phyloP scores from a whole-genome alignment of 2,329 filamentous ascomycete species.

The Ceratocystis ficicola region DNA sequence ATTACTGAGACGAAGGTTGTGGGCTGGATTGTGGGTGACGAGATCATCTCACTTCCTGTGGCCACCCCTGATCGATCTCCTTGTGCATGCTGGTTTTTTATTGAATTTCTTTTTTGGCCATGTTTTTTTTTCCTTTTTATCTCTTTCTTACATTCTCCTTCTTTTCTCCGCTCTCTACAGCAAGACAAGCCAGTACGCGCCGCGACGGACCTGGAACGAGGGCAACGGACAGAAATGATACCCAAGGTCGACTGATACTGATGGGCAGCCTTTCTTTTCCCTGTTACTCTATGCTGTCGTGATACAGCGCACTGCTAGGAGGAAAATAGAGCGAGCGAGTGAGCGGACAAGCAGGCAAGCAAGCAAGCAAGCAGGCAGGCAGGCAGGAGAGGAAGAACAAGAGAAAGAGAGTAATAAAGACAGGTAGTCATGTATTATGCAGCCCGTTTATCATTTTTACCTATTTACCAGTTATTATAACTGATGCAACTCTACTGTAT shows the following conservation, averaged over 20 bases:
- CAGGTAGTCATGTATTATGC: background rate
- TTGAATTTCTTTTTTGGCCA: background rate
- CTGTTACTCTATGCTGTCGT: background rate
- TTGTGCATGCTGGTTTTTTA: background rate
- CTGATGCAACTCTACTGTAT: background rate
- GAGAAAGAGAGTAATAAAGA: background rate
- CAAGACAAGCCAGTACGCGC: background rate
- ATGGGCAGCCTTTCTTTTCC: background rate
- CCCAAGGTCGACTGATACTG: too few species aligned
- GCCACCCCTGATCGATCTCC: conserved; percentile 2
- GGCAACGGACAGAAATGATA: too few species aligned
- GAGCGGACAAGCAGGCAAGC: too few species aligned
- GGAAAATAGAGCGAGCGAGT: too few species aligned
- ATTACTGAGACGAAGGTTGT: background rate
- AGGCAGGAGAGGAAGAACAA: too few species aligned
- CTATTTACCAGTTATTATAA: background rate
- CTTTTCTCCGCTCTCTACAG: background rate
- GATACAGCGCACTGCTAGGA: background rate
- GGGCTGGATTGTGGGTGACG: background rate
- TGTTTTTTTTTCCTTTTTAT: background rate
- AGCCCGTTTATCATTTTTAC: background rate
- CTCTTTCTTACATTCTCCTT: too few species aligned
- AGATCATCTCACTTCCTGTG: conserved; percentile 10
- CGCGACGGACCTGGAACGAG: too few species aligned
- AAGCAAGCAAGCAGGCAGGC: too few species aligned